A percentile compares a stretch with the other conserved stretches of the same genome.
phyloP scores from a whole-genome alignment of 139 green algal species.

The Closterium sp. region DNA sequence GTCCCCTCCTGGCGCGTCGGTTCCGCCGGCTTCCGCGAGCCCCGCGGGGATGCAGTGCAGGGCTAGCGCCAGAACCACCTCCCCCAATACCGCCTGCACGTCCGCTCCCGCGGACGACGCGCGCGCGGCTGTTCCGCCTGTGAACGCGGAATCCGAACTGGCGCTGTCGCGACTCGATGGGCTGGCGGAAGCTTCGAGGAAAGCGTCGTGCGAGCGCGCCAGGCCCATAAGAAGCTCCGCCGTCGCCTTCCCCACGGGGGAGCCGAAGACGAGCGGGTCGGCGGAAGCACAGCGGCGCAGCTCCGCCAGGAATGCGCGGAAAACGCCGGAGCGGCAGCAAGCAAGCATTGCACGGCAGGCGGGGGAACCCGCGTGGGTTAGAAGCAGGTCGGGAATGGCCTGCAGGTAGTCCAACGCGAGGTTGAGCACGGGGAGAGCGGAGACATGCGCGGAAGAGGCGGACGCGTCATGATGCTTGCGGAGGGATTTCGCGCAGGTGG shows the following conservation, averaged over 20 bases:
- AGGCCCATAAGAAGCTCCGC: not conserved
- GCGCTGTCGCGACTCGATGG: not conserved
- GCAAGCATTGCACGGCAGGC: not conserved
- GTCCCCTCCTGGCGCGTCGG: not conserved
- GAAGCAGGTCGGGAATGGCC: not conserved
- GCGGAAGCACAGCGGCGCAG: not conserved
- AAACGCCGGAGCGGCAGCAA: not conserved
- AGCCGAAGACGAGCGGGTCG: not conserved
- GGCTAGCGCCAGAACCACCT: not conserved
- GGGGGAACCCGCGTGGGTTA: not conserved
- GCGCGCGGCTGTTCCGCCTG: not conserved
- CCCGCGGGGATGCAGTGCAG: not conserved
- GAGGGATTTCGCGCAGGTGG: not conserved
- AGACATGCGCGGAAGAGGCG: not conserved
- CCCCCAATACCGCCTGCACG: not conserved
- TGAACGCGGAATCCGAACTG: not conserved
- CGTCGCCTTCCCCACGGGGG: not conserved
- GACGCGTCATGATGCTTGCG: not conserved
- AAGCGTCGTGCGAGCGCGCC: not conserved
- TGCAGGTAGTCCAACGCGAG: not conserved
- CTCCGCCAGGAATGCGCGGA: not conserved
- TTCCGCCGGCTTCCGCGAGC: not conserved
- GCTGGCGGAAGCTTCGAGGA: not conserved
- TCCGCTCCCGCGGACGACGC: not conserved
- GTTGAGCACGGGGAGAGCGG: not conserved